Conservation (phyloP, 768 basidiomycete species). For the Kwoniella bestiolae region DNA sequence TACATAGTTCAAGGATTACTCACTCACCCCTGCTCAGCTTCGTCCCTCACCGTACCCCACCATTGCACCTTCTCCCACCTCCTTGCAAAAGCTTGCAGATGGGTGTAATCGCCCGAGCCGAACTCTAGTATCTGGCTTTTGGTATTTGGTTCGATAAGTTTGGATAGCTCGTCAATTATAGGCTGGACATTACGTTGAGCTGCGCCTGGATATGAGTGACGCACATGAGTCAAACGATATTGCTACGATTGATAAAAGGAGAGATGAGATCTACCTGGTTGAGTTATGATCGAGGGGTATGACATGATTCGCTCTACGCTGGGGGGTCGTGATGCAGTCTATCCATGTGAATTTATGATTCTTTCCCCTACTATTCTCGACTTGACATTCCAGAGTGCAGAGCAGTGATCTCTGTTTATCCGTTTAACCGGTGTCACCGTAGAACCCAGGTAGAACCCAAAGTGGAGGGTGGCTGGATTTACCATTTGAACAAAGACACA, state of each 20-base stretch:
- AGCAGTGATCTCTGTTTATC: neutral
- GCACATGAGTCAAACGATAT: neutral
- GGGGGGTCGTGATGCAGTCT: neutral
- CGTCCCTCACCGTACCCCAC: slow-evolving; percentile 36
- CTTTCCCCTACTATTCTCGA: too few species aligned
- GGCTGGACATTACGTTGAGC: slow-evolving; percentile 31
- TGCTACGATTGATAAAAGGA: neutral
- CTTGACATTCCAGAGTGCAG: too few species aligned
- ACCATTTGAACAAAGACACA: neutral
- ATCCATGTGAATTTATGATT: neutral
- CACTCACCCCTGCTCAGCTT: slow-evolving; percentile 30
- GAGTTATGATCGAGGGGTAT: slow-evolving; percentile 35
- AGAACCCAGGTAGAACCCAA: too few species aligned
- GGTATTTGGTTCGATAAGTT: slow-evolving; percentile 3
- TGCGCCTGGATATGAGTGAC: slow-evolving; percentile 23
- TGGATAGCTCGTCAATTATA: slow-evolving; percentile 23
- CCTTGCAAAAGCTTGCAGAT: slow-evolving; percentile 27
- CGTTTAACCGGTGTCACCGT: neutral
- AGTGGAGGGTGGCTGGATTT: neutral
- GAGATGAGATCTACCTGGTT: slow-evolving; percentile 15
- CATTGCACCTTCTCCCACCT: slow-evolving; percentile 27
- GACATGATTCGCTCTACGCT: neutral
- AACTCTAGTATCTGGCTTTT: slow-evolving; percentile 31
- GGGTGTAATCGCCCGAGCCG: slow-evolving; percentile 28
- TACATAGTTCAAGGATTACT: too few species aligned